phyloP scores from a whole-genome alignment of 805 yeast genomes.

The Candida sonorensis region DNA sequence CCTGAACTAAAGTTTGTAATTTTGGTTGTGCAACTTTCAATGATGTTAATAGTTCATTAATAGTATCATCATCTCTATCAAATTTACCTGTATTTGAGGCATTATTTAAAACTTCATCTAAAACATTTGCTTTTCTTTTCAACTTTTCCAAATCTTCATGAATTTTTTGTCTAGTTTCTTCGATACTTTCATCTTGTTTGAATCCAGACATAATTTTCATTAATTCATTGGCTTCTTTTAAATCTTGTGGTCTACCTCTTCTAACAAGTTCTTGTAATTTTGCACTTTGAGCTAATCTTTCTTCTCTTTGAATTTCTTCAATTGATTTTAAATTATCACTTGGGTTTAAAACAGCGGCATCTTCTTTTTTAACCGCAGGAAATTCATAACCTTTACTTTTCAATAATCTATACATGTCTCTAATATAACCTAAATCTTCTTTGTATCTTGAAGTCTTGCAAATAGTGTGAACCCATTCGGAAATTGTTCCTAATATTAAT shows the following conservation, averaged over 20 bases:
- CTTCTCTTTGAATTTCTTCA: conserved; percentile 88
- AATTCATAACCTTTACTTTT: conserved; percentile 87
- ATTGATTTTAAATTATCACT: conserved; percentile 79
- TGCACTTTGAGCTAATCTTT: conserved; percentile 86
- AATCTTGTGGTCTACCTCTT: conserved; percentile 91
- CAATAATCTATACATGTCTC: conserved; percentile 92
- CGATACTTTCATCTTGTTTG: conserved; percentile 67
- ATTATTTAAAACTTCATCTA: conserved; percentile 75
- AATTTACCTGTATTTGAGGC: conserved; percentile 34
- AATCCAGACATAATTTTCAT: conserved; percentile 99
- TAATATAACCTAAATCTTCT: conserved; percentile 84
- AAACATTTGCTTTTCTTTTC: conserved; percentile 76
- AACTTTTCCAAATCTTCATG: conserved; percentile 79
- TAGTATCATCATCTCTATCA: conserved; percentile 58
- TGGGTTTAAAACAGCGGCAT: conserved; percentile 89
- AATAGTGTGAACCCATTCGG: conserved; percentile 95
- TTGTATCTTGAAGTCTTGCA: conserved; percentile 85
- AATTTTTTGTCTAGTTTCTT: conserved; percentile 70
- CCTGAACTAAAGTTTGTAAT: conserved; percentile 74
- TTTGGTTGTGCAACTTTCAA: conserved; percentile 83
- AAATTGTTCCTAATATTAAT: conserved; percentile 80
- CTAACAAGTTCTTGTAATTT: conserved; percentile 92
- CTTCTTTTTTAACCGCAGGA: conserved; percentile 87
- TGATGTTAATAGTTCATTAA: conserved; percentile 68
- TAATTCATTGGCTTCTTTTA: conserved; percentile 91